Conservation (phyloP, 1,139 yeast genomes). For the Lodderomyces orthopsilosis region DNA sequence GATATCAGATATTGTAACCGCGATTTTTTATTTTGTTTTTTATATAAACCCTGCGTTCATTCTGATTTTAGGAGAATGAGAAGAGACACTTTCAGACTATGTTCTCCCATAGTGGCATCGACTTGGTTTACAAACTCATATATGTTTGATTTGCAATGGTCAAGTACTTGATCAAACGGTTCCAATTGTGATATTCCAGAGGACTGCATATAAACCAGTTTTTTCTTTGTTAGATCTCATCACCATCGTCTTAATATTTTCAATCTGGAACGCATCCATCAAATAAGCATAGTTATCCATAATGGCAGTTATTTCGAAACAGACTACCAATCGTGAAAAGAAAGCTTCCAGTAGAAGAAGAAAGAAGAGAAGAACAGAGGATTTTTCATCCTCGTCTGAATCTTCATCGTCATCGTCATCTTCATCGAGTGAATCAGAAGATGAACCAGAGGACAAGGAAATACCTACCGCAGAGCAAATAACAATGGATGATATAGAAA, state of each 20-base stretch:
- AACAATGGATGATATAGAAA: constrained; percentile 35
- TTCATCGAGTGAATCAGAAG: constrained; percentile 14
- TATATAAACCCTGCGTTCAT: too few species aligned
- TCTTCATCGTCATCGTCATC: constrained; percentile 40
- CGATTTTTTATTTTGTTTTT: too few species aligned
- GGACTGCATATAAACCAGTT: not conserved
- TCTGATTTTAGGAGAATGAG: too few species aligned
- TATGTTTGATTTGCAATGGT: too few species aligned
- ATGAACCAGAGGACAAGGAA: constrained; percentile 5
- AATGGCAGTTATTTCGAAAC: constrained; percentile 4
- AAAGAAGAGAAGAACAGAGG: constrained; percentile 81
- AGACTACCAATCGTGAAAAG: constrained; percentile 1
- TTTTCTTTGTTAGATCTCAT: not conserved
- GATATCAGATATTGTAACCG: too few species aligned
- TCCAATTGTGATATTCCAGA: too few species aligned
- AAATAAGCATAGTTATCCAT: not conserved
- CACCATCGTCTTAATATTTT: not conserved
- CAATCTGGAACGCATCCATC: too few species aligned
- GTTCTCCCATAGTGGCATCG: too few species aligned
- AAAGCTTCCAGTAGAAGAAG: constrained; percentile 42
- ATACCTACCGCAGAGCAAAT: constrained; percentile 16
- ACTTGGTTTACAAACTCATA: too few species aligned
- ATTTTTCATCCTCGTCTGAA: constrained; percentile 44
- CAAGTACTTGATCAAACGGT: too few species aligned
- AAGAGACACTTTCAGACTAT: too few species aligned